These are phyloP conservation scores for Starmerella powellii DNA, from an alignment of 805 yeast genomes.

Conservation along the genomic window DNA sequence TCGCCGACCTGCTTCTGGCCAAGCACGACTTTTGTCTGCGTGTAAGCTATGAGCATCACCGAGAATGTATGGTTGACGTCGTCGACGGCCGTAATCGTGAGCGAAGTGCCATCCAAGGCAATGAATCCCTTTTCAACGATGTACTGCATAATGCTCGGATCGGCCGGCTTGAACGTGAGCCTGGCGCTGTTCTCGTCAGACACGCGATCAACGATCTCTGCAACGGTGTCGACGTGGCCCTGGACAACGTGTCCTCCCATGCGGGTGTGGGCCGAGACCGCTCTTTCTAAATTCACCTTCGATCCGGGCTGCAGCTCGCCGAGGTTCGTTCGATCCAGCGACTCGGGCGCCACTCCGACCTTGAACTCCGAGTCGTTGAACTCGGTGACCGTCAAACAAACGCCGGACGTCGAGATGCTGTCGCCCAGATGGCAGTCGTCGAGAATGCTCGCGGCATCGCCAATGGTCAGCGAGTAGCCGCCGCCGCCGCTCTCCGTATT, in stretches of 20 bases:
- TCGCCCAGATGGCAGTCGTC: conserved; percentile 86
- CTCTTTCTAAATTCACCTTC: conserved; percentile 81
- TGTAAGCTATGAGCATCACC: conserved; percentile 84
- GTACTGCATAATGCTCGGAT: conserved; percentile 46
- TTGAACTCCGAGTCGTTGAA: conserved; percentile 52
- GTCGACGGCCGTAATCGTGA: conserved; percentile 76
- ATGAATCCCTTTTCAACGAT: conserved; percentile 94
- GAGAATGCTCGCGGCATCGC: conserved; percentile 49
- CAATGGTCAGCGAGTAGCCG: conserved; percentile 60
- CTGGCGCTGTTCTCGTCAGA: conserved; percentile 66
- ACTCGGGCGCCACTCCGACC: conserved; percentile 89
- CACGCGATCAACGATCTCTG: conserved; percentile 41
- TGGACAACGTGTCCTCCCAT: conserved; percentile 97
- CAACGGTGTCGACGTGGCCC: conserved; percentile 91
- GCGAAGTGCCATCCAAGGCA: conserved; percentile 82
- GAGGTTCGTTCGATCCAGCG: conserved; percentile 67
- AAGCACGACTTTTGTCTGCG: conserved; percentile 69
- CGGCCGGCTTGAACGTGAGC: conserved; percentile 62
- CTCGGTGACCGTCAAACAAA: conserved; percentile 83
- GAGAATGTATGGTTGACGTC: conserved; percentile 47
- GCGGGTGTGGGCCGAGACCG: conserved; percentile 68
- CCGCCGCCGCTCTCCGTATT: conserved; percentile 47
- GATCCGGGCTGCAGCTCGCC: conserved; percentile 47
- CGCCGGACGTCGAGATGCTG: conserved; percentile 80
- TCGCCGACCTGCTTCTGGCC: conserved; percentile 54